Base-by-base conservation (phyloP, 345 rosid species). In the Acer campestre region DNA sequence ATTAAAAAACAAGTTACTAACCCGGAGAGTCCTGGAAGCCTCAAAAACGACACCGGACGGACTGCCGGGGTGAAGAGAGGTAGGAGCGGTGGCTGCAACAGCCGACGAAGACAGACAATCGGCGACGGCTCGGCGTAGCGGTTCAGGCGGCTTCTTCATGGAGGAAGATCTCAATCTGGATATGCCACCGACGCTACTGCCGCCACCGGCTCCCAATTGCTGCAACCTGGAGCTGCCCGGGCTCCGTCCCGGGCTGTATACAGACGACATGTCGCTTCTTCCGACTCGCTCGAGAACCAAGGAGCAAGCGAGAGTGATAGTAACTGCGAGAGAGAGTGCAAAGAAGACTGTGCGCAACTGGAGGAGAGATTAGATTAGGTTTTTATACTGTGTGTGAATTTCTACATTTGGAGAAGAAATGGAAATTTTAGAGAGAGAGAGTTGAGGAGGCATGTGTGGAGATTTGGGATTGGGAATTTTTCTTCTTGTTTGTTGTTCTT, bases 1-100 rank as follows among this genome's bases (percentile, higher is more conserved):
- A 77, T 18, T 64, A 31, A 13, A 62, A 46, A 46, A 46, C 12
- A 46, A 77, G 76, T 67, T 61, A 89, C 95, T 80, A 78, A 96
- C 99, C 84, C 97, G 86, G 63, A 96, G 98, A 70, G 93, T 96
- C 85, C 99, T 89, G n/a, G 92, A 91, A 80, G 99, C 97, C 78
- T 96, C 99, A 58, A 87, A 86, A 23, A 88, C 79, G 61, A 87
- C 85, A 31, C 81, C 65, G 38, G 91, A 84, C 46, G 93, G 86
- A 78, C 79, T 85, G 16, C 90, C 92, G 61, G 86, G 89, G 82
- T 90, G 93, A 35, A 79, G 75, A 22, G 92, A 86, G 78, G 77
- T 74, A 61, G 85, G 80, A 10, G 88, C 85, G 63, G 93, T 84
- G 51, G 87, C 83, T 10, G 87, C 58, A 31, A 85, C 49, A 49